Evolutionary conservation across 331 rosid species (phyloP).

Genomic region (Rhamnella rubrinervis): DNA sequence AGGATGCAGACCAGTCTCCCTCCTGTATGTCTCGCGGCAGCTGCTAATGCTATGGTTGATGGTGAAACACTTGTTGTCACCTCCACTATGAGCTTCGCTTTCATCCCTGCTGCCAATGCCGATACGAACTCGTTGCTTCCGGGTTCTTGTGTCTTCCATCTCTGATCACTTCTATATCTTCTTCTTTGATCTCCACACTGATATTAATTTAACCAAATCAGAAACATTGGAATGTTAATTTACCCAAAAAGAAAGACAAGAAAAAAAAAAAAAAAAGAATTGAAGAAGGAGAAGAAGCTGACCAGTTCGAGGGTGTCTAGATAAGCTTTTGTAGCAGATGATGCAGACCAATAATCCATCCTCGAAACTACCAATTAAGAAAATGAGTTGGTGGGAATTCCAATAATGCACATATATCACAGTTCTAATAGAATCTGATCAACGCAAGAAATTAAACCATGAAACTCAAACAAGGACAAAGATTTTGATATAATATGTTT

Average conservation of each 20-base stretch:
- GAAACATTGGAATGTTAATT: not conserved
- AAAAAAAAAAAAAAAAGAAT: not conserved
- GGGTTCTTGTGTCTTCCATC: slow-evolving; percentile 44
- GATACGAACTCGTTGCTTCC: slow-evolving; percentile 68
- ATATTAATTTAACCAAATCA: not conserved
- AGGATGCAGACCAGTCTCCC: slow-evolving; percentile 61
- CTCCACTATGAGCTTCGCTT: slow-evolving; percentile 65
- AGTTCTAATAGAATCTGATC: not conserved
- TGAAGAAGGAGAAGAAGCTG: not conserved
- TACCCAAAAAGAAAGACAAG: not conserved
- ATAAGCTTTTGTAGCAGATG: slow-evolving; percentile 58
- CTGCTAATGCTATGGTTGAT: slow-evolving; percentile 67
- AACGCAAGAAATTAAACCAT: slow-evolving; percentile 2
- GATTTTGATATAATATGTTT: not conserved
- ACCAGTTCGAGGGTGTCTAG: slow-evolving; percentile 64
- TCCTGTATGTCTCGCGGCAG: slow-evolving; percentile 63
- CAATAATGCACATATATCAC: not conserved
- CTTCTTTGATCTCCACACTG: slow-evolving; percentile 43
- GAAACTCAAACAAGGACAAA: slow-evolving; percentile 6
- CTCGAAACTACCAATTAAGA: slow-evolving; percentile 2
- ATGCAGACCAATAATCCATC: slow-evolving; percentile 62
- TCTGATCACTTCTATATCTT: slow-evolving; percentile 19
- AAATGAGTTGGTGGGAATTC: not conserved
- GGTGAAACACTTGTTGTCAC: slow-evolving; percentile 51
- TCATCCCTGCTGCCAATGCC: slow-evolving; percentile 73